Conservation (phyloP, 257 asterid genomes). For the Nicotiana knightiana region DNA sequence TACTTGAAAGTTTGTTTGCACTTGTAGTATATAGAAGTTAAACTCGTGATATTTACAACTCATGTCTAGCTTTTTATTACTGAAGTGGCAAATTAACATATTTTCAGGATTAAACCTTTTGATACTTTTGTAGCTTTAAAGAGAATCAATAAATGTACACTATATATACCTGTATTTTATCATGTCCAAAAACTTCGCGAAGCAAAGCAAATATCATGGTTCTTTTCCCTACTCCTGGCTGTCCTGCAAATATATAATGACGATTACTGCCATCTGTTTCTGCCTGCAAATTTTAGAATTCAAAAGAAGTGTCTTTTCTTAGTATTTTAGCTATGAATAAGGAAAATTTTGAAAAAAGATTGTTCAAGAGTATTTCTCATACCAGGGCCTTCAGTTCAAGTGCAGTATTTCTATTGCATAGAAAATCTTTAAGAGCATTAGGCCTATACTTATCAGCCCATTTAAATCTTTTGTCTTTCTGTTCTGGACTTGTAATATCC, state of each 20-base stretch:
- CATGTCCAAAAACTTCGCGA: constrained; percentile 48
- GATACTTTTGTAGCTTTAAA: background rate
- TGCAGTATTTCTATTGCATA: constrained; percentile 57
- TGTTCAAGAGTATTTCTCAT: constrained; percentile 12
- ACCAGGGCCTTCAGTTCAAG: constrained; percentile 37
- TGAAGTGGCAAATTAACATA: background rate
- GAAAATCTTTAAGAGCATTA: constrained; percentile 40
- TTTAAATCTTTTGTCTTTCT: constrained; percentile 21
- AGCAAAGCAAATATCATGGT: constrained; percentile 82
- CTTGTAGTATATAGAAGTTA: background rate
- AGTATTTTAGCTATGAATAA: background rate
- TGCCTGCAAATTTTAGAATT: constrained; percentile 13
- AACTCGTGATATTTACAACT: background rate
- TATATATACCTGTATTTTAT: constrained; percentile 54
- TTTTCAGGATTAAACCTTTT: background rate
- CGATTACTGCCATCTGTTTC: constrained; percentile 20
- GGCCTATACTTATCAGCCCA: constrained; percentile 78
- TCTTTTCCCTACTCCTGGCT: constrained; percentile 79
- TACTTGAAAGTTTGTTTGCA: background rate
- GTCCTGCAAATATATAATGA: constrained; percentile 75
- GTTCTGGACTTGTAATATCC: constrained; percentile 3
- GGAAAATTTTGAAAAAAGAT: background rate
- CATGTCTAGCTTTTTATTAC: background rate
- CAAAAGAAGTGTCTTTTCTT: background rate
- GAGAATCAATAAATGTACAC: background rate